Evolutionary conservation across 1,139 yeast genomes (phyloP), one percentile per base, ranked within the genome.

Genomic region (Insectozyma bohioensis): DNA sequence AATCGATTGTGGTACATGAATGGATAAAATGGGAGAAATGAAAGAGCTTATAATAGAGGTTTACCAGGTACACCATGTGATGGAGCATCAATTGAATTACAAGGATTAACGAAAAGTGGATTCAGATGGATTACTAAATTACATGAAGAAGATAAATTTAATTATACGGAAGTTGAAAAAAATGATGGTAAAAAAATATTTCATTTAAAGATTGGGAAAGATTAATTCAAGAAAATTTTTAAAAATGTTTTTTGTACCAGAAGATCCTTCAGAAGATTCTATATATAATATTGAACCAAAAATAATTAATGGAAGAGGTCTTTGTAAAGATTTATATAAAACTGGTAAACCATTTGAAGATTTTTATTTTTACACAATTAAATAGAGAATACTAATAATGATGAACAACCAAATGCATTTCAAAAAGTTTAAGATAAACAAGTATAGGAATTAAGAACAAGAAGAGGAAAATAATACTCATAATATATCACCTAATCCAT

Each of bases 1-100:
- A 85, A 86, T 34, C 95, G 85, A 92, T 52, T 92, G 98, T 64
- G 98, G 98, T 14, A 92, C 98, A 0, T 92, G 98, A 98, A 92
- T 90, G 97, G 98, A 92, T 61, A 92, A 92, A 63, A 92, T 92
- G 97, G 98, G 98, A 13, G 98, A 92, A 62, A 85, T 52, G 78
- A 61, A 32, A 67, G 61, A 39, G 97, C 98, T 0, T 83, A 85
- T 1, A 82, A 80, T 40, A 84, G 81, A 50, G 98, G 98, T 11
- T 68, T 76, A 24, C 98, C 98, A 1, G 98, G 97, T 2, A 92
- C 98, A 0, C 97, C 98, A 22, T 75, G 98, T 55, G 96, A 90
- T 58, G 98, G 98, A 27, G 96, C 97, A 2, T 97, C 95, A 2
- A 72, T 92, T 37, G 98, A 92, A 58, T 83, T 92, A 39, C 88